These are phyloP conservation scores for Tieghemostelium lacteum DNA, from an alignment of 78 protist species.

Conservation along the genomic window DNA sequence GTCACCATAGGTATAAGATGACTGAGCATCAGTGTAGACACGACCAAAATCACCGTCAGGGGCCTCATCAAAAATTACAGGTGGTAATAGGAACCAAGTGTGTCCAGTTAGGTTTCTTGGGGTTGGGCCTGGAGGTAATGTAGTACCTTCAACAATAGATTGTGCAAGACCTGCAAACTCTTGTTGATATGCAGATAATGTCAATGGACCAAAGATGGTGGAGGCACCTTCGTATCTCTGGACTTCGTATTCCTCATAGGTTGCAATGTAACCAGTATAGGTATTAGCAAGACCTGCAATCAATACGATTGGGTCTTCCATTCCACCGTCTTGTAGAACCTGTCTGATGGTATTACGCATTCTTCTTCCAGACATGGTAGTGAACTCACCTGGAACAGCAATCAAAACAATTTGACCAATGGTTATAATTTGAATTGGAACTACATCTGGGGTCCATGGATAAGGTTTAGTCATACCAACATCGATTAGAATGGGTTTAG, in stretches of 20 bases:
- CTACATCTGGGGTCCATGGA: constrained; percentile 74
- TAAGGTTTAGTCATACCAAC: constrained; percentile 76
- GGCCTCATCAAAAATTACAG: constrained; percentile 72
- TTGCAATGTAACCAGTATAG: constrained; percentile 84
- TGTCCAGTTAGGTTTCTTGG: constrained; percentile 69
- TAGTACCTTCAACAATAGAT: constrained; percentile 34
- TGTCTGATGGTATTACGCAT: constrained; percentile 63
- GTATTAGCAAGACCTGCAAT: constrained; percentile 84
- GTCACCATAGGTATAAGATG: constrained; percentile 24
- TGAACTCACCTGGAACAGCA: constrained; percentile 88
- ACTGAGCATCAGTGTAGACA: constrained; percentile 12
- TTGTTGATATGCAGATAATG: constrained; percentile 75
- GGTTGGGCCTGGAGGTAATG: constrained; percentile 52
- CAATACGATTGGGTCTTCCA: constrained; percentile 59
- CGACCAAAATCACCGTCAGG: constrained; percentile 80
- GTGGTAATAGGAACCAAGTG: constrained; percentile 65
- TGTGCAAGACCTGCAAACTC: constrained; percentile 74
- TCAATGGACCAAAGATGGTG: constrained; percentile 86
- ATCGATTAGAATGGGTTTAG: constrained; percentile 88
- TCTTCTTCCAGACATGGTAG: constrained; percentile 91
- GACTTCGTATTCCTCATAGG: constrained; percentile 83
- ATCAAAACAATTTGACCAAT: constrained; percentile 80
- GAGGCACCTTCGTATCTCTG: constrained; percentile 90
- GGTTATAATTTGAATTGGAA: constrained; percentile 82
- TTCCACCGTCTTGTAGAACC: constrained; percentile 25